Base-by-base conservation (phyloP, 2,329 filamentous ascomycete genomes). In the Rutstroemia sp. region DNA sequence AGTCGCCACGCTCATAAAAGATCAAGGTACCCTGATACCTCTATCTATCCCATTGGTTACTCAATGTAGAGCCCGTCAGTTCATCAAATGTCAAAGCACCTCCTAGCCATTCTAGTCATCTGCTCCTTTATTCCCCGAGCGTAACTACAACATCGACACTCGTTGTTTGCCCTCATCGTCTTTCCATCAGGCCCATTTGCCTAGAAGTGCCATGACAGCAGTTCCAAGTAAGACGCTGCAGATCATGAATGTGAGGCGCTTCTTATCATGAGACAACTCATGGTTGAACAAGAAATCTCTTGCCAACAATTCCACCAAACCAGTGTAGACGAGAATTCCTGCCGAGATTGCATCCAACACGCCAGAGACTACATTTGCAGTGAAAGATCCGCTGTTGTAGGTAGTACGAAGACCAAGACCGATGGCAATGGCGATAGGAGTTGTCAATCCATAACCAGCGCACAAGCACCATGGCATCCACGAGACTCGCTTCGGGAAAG, bases 401-500 rank as follows among this genome's bases (percentile, higher is more conserved):
- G 73, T 74, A 2, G 69, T 72, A 4, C 72, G 71, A 34, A 79
- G 52, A 3, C 77, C 77, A 0, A 81, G 63, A 0, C 78, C 79
- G 49, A 75, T 71, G 6, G 75, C 75, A 34, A 79, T 78, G 3
- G 77, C 69, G 52, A 81, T 71, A 0, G 79, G 79, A 0, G 79
- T 81, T 0, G 78, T 78, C 9, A 81, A 60, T 0, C 77, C 77
- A 59, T 80, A 81, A 1, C 34, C 56, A 30, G 52, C 4, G 70
- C 30, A 79, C 1, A 81, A 67, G 0, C 71, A 50, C 75, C 77
- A 81, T 0, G 78, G 78, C 49, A 80, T 62, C 73, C 73, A 77
- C 37, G 62, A 68, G 0, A 69, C 57, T 21, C 70, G 66, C 16
- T 64, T 67, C 5, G 73, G 73, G 63, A 79, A 81, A 0, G 75